Conservation (phyloP, 225 moss, liverwort and hornwort species). For the Thuidium tamariscinum region DNA sequence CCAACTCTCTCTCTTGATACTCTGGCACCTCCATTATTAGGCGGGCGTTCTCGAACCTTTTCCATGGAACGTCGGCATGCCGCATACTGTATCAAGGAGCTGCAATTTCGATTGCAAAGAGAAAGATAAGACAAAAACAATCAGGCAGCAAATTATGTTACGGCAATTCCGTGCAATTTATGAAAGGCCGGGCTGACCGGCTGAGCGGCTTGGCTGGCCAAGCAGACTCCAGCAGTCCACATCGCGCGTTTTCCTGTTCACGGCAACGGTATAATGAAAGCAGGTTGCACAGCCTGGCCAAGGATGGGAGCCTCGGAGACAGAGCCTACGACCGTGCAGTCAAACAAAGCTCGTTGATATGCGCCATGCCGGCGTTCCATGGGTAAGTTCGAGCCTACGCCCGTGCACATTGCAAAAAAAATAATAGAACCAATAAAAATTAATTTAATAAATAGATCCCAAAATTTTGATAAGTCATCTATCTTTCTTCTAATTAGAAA, state of each 20-base stretch:
- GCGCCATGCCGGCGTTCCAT: too few relatives aligned
- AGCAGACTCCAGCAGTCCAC: neutral
- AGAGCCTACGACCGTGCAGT: neutral
- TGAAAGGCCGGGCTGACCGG: neutral
- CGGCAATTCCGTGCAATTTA: neutral
- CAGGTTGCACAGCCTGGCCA: neutral
- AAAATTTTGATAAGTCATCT: neutral
- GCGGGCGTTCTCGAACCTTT: neutral
- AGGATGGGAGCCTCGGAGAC: neutral
- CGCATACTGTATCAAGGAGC: neutral
- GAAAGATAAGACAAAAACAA: neutral
- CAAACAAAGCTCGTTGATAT: too few relatives aligned
- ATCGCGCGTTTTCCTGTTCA: neutral
- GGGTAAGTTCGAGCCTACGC: neutral
- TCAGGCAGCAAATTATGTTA: neutral
- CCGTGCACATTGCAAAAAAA: neutral
- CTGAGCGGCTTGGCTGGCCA: neutral
- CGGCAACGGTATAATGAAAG: neutral
- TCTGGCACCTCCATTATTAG: conserved; percentile 17
- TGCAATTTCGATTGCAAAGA: neutral
- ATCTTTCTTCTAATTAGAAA: neutral
- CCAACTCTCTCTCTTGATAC: neutral
- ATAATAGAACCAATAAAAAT: neutral
- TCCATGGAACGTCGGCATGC: neutral
- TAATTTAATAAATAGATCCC: neutral